phyloP scores from a whole-genome alignment of 2,329 filamentous ascomycete species.

The Scytalidium sp. region DNA sequence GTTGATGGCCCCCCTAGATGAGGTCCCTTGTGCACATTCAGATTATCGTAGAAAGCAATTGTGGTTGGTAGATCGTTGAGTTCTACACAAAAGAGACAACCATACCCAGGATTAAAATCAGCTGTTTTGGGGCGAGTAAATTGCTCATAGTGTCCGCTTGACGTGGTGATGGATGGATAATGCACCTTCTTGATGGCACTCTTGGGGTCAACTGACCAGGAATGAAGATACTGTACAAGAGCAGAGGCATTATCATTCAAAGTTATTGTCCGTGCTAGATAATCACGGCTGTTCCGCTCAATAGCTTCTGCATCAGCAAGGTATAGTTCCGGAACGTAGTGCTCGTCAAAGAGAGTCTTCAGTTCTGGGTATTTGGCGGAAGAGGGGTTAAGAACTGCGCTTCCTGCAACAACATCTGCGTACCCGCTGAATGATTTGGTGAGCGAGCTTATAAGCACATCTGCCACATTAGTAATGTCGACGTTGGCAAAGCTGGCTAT shows the following conservation, averaged over 20 bases:
- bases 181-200: constrained; percentile 33
- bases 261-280: constrained; percentile 34
- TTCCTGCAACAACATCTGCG: constrained; percentile 53
- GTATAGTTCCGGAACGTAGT: constrained; percentile 45
- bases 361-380: constrained; percentile 39
- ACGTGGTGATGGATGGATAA: constrained; percentile 35
- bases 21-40: constrained; percentile 46
- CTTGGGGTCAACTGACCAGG: constrained; percentile 12
- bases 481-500: constrained; percentile 33
- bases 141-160: constrained; percentile 15
- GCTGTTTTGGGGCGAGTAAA: constrained; percentile 22
- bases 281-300: constrained; percentile 41
- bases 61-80: constrained; percentile 37
- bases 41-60: constrained; percentile 43
- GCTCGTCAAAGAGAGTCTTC: constrained; percentile 21
- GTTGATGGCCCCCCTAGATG: constrained; percentile 50
- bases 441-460: constrained; percentile 49
- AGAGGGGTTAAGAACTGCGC: constrained; percentile 44
- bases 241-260: constrained; percentile 42
- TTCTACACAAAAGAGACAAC: constrained; percentile 49
- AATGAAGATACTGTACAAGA: constrained; percentile 34
- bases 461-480: constrained; percentile 41
- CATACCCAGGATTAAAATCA: constrained; percentile 49
- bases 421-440: constrained; percentile 59
- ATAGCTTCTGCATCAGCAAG: constrained; percentile 43